Evolutionary conservation across 805 yeast species (phyloP).

Genomic region (Cyberlindnera japonica): DNA sequence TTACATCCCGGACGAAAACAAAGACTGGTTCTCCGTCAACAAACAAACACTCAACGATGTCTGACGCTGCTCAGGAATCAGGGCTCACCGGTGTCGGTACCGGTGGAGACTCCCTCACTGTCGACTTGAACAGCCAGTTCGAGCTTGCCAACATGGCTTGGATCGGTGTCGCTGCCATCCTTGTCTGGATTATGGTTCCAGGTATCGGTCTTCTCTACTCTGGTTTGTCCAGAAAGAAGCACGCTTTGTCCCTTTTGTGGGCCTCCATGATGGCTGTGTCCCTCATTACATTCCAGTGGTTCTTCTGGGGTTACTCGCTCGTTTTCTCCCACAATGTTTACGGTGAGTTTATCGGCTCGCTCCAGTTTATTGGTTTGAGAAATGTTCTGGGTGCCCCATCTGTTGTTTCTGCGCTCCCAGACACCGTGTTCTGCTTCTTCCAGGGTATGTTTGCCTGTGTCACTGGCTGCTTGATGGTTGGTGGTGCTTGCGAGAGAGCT

Average conservation of each 20-base stretch:
- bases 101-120: constrained; percentile 77
- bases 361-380: constrained; percentile 76
- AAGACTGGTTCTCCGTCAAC: neutral
- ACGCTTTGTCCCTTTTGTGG: constrained; percentile 92
- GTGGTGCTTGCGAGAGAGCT: constrained; percentile 98
- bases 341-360: constrained; percentile 71
- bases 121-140: constrained; percentile 67
- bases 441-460: constrained; percentile 97
- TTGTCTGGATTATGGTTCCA: constrained; percentile 95
- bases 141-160: constrained; percentile 80
- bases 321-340: constrained; percentile 68
- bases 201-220: constrained; percentile 93
- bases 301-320: constrained; percentile 95
- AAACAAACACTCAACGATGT: constrained; percentile 5
- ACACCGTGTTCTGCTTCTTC: constrained; percentile 82
- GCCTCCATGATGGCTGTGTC: constrained; percentile 88
- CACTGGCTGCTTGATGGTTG: constrained; percentile 91
- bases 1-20: neutral
- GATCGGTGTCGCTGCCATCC: constrained; percentile 70
- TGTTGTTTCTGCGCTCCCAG: constrained; percentile 70
- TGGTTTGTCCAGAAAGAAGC: constrained; percentile 91
- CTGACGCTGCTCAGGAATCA: constrained; percentile 30
- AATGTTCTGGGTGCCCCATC: constrained; percentile 80
- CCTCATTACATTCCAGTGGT: constrained; percentile 90
- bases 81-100: constrained; percentile 59